Base-by-base conservation (phyloP, 1,284 basidiomycete genomes). In the Baeospora myosura region DNA sequence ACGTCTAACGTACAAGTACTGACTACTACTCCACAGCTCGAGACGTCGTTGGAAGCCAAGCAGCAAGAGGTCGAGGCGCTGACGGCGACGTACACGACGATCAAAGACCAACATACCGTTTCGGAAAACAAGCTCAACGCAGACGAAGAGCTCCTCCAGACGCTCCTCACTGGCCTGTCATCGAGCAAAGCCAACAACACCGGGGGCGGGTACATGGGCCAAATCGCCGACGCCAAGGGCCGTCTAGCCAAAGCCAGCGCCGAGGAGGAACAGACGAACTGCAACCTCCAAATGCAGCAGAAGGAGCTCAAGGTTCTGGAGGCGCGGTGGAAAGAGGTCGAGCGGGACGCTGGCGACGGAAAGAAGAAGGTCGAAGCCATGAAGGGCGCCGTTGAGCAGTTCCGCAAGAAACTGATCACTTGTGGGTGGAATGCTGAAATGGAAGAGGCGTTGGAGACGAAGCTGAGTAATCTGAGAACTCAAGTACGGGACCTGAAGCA, bases 131-230 rank as follows among this genome's bases (percentile, higher is more conserved):
- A 81, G 20, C 72, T 96, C 3, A 63, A 73, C 18, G 85, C 80
- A 28, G 78, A 85, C 12, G 95, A 98, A 60, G 91, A 94, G 56
- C 82, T 99, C n/a, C 74, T 98, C 0, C 95, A 98, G 61, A 93
- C 90, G 0, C 77, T 98, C 7, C 74, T 95, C 31, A 98, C 95
- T 0, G 96, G 96, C 36, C 78, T 98, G 14, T 85, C 88, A 1
- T 80, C 79, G 5, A 76, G 72, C 28, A 72, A 71, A 29, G 75
- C 79, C 22, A 69, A 67, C 42, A 70, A 68, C 40, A 59, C 64
- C 16, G 86, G 91, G 6, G 93, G 94, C 7, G 94, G 94, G 0
- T 99, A 97, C 62, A 86, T 98, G 78, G 96, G 94, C 21, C 93
- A 97, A 59, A 76, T 99, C 20, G 89, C 93, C 2, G 84, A 89